These are phyloP conservation scores for Cokeromyces recurvatus DNA, from an alignment of 371 early-diverging fungal species.

Conservation along the genomic window DNA sequence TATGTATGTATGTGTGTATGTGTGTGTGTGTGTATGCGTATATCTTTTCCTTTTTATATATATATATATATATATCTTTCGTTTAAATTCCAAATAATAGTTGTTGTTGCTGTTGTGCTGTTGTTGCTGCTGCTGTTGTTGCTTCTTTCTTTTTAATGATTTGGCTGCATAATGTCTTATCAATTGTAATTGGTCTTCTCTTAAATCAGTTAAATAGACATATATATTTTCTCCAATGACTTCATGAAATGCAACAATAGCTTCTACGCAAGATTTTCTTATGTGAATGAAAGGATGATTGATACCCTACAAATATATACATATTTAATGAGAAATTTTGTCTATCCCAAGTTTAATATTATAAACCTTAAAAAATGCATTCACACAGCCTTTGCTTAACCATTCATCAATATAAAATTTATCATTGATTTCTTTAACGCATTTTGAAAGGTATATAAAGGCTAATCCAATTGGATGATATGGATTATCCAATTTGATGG, in stretches of 20 bases:
- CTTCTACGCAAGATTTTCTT: conserved; percentile 45
- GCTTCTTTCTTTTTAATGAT: conserved; percentile 31
- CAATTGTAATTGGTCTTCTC: conserved; percentile 41
- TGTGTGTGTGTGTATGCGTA: too few relatives aligned
- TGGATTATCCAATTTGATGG: conserved; percentile 13
- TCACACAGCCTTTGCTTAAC: conserved; percentile 33
- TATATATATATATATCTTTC: too few relatives aligned
- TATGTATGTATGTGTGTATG: too few relatives aligned
- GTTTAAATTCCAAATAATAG: too few relatives aligned
- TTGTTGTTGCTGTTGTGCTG: background rate
- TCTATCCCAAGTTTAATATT: background rate
- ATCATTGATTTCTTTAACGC: conserved; percentile 35
- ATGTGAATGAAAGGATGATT: conserved; percentile 38
- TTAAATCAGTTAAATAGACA: conserved; percentile 30
- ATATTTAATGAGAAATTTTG: too few relatives aligned
- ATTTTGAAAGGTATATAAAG: conserved; percentile 43
- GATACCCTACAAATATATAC: conserved; percentile 36
- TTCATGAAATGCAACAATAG: conserved; percentile 46
- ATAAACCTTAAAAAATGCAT: conserved; percentile 39
- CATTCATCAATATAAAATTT: conserved; percentile 38
- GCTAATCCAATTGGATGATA: conserved; percentile 45
- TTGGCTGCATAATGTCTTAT: conserved; percentile 42
- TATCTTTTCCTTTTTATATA: too few relatives aligned
- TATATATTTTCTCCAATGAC: conserved; percentile 39
- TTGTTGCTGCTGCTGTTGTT: background rate